Evolutionary conservation across 2,329 filamentous ascomycete species (phyloP), one percentile per base, ranked within the genome.

Genomic region (Fusarium albidum): DNA sequence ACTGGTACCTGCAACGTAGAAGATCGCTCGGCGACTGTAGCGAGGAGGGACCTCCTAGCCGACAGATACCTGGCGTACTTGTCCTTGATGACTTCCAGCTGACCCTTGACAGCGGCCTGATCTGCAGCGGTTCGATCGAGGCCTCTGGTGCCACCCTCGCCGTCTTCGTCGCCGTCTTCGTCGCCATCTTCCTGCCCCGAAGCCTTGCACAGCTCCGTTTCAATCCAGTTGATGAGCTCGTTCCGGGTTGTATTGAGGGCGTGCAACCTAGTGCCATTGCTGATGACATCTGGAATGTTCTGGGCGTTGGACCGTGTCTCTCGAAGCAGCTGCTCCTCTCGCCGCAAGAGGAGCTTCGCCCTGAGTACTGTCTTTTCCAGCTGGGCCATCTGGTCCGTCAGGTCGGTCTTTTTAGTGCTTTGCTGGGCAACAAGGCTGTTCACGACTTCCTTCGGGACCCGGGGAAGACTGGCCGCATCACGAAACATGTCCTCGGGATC

Each of bases 141-240:
- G 44, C 61, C 57, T 11, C 67, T 66, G 5, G 61, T 46, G 17
- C 59, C 58, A 6, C 68, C 66, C 5, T 64, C 56, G 9, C 37
- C 40, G 1, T 67, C 65, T 6, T 67, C 67, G 1, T 60, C 67
- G 1, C 69, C 71, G 2, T 69, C 67, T 6, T 67, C 67, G 1
- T 60, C 67, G 1, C 69, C 71, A 2, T 69, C 67, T 17, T 62
- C 72, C 3, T 73, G 75, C 0, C 67, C 64, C 5, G 78, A 76
- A 2, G 83, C 82, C 48, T 82, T 83, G 44, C 77, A 73, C 17
- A 89, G 71, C 67, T 88, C 86, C 6, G 73, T 74, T 68, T 89
- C 86, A 50, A 89, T 87, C 86, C 86, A 89, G 50, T 72, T 76
- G 52, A 89, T 88, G 43, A 89, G 76, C 56, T 84, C 82, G 44